These are phyloP conservation scores for Amaranthus tricolor DNA, from an alignment of 179 eudicot genomes.

Conservation along the genomic window DNA sequence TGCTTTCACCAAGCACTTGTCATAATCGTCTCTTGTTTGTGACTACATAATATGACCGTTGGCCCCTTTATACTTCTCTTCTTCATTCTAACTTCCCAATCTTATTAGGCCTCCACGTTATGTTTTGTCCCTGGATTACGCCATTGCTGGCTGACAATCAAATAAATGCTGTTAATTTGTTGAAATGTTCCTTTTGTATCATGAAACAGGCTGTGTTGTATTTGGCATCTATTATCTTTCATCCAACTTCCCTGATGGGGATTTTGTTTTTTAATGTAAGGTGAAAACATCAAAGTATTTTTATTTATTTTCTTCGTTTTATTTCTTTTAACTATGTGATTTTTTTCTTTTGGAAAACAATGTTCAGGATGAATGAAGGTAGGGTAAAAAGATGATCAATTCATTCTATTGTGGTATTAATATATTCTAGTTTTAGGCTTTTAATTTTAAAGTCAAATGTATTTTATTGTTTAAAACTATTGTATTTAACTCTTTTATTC, in stretches of 20 bases:
- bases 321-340: too few species aligned
- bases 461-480: too few species aligned
- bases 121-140: constrained; percentile 10
- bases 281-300: too few species aligned
- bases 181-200: constrained; percentile 12
- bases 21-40: constrained; percentile 11
- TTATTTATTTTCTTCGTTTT: too few species aligned
- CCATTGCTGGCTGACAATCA: constrained; percentile 13
- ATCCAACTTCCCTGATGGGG: neutral
- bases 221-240: neutral
- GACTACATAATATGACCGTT: constrained; percentile 20
- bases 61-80: constrained; percentile 19
- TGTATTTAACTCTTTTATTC: too few species aligned
- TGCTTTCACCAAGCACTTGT: constrained; percentile 19
- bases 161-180: neutral
- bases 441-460: too few species aligned
- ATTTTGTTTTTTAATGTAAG: too few species aligned
- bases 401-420: too few species aligned
- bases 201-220: constrained; percentile 4
- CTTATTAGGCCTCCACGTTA: constrained; percentile 22
- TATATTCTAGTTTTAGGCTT: too few species aligned
- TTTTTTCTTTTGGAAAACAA: too few species aligned
- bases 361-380: too few species aligned
- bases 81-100: neutral
- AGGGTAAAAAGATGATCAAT: too few species aligned